Percentiles rank a stretch among this genome's conserved stretches.
These are phyloP conservation scores for Saturnispora dispora DNA, from an alignment of 805 yeast species.

Conservation along the genomic window DNA sequence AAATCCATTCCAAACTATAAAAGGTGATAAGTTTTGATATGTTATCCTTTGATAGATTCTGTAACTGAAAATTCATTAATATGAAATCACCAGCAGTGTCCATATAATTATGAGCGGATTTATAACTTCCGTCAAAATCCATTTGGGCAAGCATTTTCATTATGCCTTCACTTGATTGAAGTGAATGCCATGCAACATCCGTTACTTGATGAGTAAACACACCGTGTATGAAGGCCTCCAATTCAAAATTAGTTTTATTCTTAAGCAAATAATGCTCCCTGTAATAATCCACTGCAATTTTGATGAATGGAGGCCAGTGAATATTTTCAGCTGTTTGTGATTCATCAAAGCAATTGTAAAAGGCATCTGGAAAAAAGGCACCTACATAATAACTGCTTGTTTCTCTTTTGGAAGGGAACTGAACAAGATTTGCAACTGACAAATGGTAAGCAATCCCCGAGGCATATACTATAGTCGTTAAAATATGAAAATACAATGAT, in stretches of 20 bases:
- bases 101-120: conserved; percentile 43
- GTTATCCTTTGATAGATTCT: conserved; percentile 16
- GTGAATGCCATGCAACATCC: conserved; percentile 63
- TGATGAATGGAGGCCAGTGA: conserved; percentile 64
- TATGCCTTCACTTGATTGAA: conserved; percentile 47
- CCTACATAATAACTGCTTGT: conserved; percentile 38
- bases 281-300: conserved; percentile 37
- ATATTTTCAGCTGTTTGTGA: conserved; percentile 49
- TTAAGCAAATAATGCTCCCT: conserved; percentile 15
- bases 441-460: conserved; percentile 31
- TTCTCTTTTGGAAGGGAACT: not conserved
- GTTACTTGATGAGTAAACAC: conserved; percentile 53
- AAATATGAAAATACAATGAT: not conserved
- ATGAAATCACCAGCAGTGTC: conserved; percentile 63
- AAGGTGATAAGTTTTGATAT: conserved; percentile 13
- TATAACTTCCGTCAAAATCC: conserved; percentile 45
- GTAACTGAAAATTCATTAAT: conserved; percentile 31
- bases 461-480: not conserved
- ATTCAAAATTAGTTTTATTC: conserved; percentile 16
- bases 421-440: conserved; percentile 26
- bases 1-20: conserved; percentile 30
- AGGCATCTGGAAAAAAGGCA: conserved; percentile 61
- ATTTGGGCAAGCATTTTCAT: conserved; percentile 38
- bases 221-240: conserved; percentile 52
- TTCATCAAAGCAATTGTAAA: conserved; percentile 48